These are phyloP conservation scores for Drechmeria coniospora DNA, from an alignment of 2,329 filamentous ascomycete genomes.

Conservation along the genomic window DNA sequence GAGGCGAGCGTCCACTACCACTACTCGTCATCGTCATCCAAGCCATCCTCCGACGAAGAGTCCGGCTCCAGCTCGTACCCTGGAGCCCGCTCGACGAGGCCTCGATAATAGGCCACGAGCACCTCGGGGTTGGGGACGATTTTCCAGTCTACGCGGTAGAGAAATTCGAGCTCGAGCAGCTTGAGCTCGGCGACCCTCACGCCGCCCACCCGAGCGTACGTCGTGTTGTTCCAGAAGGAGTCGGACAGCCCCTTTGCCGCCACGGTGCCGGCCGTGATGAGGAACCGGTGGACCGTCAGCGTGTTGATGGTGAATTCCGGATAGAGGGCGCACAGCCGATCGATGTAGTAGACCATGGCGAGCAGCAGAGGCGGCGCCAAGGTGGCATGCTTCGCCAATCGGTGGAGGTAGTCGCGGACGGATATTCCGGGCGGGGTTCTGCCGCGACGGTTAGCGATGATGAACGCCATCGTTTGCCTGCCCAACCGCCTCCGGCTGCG, in stretches of 20 bases:
- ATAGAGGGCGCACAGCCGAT: constrained; percentile 82
- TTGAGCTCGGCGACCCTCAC: constrained; percentile 83
- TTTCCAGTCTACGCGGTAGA: constrained; percentile 86
- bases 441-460: too few species aligned
- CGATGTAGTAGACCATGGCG: constrained; percentile 98
- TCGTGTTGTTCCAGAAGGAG: constrained; percentile 96
- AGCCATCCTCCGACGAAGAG: constrained; percentile 13
- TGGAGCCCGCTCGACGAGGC: constrained; percentile 54
- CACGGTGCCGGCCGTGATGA: constrained; percentile 90
- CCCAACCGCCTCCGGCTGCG: neutral
- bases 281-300: constrained; percentile 88
- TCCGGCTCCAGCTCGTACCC: constrained; percentile 36
- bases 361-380: constrained; percentile 86
- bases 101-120: constrained; percentile 82
- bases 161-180: constrained; percentile 80
- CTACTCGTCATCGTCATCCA: constrained; percentile 19
- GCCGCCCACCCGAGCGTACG: constrained; percentile 85
- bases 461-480: too few species aligned
- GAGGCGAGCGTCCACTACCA: constrained; percentile 15
- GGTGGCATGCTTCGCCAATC: constrained; percentile 85
- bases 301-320: constrained; percentile 93
- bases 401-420: constrained; percentile 82
- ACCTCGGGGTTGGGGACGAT: constrained; percentile 94
- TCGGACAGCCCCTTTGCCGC: constrained; percentile 93
- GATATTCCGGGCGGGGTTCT: constrained; percentile 70